Conservation (phyloP, 257 asterid species). For the Echites panduratus region DNA sequence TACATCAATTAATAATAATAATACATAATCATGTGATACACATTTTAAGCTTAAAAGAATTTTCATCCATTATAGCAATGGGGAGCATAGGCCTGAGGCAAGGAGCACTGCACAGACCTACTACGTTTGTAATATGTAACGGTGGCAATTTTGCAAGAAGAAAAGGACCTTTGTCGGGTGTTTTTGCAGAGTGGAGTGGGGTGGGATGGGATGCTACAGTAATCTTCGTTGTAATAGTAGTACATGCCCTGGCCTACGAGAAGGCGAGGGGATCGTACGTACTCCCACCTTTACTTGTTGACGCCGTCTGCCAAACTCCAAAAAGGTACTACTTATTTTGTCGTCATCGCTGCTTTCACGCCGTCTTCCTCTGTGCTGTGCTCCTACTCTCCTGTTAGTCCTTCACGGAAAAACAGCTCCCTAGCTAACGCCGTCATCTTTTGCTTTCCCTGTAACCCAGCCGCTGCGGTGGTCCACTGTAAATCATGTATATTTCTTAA, state of each 20-base stretch:
- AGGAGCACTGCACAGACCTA: too few relatives aligned
- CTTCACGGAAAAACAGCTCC: neutral
- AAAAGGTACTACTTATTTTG: neutral
- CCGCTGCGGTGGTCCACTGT: neutral
- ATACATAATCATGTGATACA: too few relatives aligned
- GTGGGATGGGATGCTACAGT: neutral
- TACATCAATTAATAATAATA: too few relatives aligned
- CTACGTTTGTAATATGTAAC: too few relatives aligned
- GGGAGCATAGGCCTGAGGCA: neutral
- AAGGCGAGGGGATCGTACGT: too few relatives aligned
- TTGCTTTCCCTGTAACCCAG: too few relatives aligned
- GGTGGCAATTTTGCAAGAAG: neutral
- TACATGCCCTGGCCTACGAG: too few relatives aligned
- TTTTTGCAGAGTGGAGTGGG: too few relatives aligned
- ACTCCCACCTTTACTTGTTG: neutral
- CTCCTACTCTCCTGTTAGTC: neutral
- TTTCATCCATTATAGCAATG: too few relatives aligned
- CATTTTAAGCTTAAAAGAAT: too few relatives aligned
- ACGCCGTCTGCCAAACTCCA: slow-evolving; percentile 7
- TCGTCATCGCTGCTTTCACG: slow-evolving; percentile 2
- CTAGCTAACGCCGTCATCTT: slow-evolving; percentile 11
- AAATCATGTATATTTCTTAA: too few relatives aligned
- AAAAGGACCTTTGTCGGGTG: slow-evolving; percentile 3
- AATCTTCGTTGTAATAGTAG: neutral
- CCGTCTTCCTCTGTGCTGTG: slow-evolving; percentile 5